A percentile compares a stretch with the other conserved stretches of the same genome.
Evolutionary conservation across 495 filamentous ascomycete genomes (phyloP).

Genomic region (Lasiosphaeria miniovina): DNA sequence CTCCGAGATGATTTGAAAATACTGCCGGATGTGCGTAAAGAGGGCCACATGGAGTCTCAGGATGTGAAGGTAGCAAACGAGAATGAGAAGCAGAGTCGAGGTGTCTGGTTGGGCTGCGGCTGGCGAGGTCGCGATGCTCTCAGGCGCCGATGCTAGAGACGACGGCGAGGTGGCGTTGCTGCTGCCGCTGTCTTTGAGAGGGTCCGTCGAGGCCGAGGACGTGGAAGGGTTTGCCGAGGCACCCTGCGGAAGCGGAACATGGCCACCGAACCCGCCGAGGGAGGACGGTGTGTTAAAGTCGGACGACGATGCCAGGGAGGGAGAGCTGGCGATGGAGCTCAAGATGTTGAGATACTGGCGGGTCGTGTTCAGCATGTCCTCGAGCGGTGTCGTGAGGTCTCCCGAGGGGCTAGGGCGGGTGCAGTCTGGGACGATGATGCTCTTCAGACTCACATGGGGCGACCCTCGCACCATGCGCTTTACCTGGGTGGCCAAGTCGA

Average conservation of each 20-base stretch:
- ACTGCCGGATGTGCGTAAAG: slow-evolving; percentile 18
- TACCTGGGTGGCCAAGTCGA: slow-evolving; percentile 14
- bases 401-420: neutral
- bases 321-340: neutral
- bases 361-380: slow-evolving; percentile 13
- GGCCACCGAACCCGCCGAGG: neutral
- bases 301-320: neutral
- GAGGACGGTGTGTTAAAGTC: neutral
- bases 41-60: slow-evolving; percentile 18
- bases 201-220: neutral
- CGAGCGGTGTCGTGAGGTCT: slow-evolving; percentile 9
- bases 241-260: neutral
- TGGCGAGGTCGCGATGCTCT: neutral
- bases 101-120: slow-evolving; percentile 7
- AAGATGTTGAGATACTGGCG: slow-evolving; percentile 19
- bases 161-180: neutral
- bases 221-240: neutral
- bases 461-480: slow-evolving; percentile 9
- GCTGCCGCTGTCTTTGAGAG: neutral
- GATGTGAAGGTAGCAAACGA: slow-evolving; percentile 22
- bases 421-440: slow-evolving; percentile 10
- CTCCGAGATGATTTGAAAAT: slow-evolving; percentile 11
- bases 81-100: slow-evolving; percentile 19
- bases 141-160: neutral
- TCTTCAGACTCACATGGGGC: slow-evolving; percentile 8